A percentile compares a stretch with the other conserved stretches of the same genome.
Conservation (phyloP, 192 early-diverging fungal genomes). For the Dissophora ornata region DNA sequence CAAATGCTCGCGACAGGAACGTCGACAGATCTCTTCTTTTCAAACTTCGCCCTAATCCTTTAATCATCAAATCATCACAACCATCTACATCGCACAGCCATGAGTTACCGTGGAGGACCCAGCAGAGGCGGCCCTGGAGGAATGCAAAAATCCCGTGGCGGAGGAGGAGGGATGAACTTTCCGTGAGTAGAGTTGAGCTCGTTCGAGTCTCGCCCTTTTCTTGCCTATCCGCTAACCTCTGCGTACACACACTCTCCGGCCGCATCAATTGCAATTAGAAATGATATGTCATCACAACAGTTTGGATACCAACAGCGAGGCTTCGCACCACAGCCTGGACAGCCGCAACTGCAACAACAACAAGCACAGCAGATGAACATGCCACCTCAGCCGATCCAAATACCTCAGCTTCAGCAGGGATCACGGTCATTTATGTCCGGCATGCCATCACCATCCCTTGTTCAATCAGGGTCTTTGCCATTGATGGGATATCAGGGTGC, state of each 20-base stretch:
- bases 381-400: conserved; percentile 41
- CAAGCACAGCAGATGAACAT: conserved; percentile 18
- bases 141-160: conserved; percentile 41
- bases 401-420: conserved; percentile 14
- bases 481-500: conserved; percentile 24
- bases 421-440: conserved; percentile 32
- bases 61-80: too few relatives aligned
- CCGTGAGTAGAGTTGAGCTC: conserved; percentile 21
- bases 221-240: too few relatives aligned
- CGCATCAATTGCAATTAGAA: too few relatives aligned
- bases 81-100: background rate
- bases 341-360: conserved; percentile 24
- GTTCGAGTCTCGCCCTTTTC: too few relatives aligned
- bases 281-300: conserved; percentile 35
- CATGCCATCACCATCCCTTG: conserved; percentile 50
- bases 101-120: conserved; percentile 35
- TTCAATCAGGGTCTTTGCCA: conserved; percentile 28
- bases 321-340: conserved; percentile 30
- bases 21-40: too few relatives aligned
- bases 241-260: too few relatives aligned
- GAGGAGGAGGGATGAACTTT: conserved; percentile 40
- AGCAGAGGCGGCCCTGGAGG: conserved; percentile 39
- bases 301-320: conserved; percentile 46
- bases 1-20: too few relatives aligned
- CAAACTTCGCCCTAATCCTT: too few relatives aligned